Percentiles rank a stretch among this genome's conserved stretches.
These are phyloP conservation scores for Mucor velutinosus DNA, from an alignment of 371 early-diverging fungal genomes.

Conservation along the genomic window DNA sequence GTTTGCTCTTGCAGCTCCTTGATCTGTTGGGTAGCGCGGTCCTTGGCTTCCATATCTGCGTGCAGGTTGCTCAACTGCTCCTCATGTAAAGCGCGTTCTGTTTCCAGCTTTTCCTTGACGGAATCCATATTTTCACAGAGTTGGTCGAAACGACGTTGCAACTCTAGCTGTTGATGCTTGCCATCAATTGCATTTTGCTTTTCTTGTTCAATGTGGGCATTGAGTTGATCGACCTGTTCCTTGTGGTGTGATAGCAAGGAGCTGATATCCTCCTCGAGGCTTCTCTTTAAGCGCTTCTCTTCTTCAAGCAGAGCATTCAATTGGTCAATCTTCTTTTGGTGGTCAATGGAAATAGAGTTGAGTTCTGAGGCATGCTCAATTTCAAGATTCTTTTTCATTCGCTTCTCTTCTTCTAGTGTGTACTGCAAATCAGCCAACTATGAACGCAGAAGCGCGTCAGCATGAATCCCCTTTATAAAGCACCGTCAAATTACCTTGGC, in stretches of 20 bases:
- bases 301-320: conserved; percentile 16
- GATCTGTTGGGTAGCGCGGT: conserved; percentile 46
- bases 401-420: conserved; percentile 22
- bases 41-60: conserved; percentile 32
- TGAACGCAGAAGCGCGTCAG: neutral
- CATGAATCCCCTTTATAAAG: neutral
- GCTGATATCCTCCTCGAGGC: conserved; percentile 15
- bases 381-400: conserved; percentile 19
- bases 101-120: conserved; percentile 23
- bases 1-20: conserved; percentile 49
- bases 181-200: neutral
- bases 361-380: conserved; percentile 19
- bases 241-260: conserved; percentile 3
- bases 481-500: conserved; percentile 23
- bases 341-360: conserved; percentile 2
- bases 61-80: conserved; percentile 24
- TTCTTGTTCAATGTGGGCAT: neutral
- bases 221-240: neutral
- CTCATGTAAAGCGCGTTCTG: conserved; percentile 15
- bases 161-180: conserved; percentile 1
- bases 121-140: conserved; percentile 27
- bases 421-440: conserved; percentile 26
- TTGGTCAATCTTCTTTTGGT: neutral
- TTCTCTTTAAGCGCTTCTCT: conserved; percentile 12
- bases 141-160: conserved; percentile 12